phyloP scores from a whole-genome alignment of 345 rosid genomes.

The Tarenaya hassleriana region DNA sequence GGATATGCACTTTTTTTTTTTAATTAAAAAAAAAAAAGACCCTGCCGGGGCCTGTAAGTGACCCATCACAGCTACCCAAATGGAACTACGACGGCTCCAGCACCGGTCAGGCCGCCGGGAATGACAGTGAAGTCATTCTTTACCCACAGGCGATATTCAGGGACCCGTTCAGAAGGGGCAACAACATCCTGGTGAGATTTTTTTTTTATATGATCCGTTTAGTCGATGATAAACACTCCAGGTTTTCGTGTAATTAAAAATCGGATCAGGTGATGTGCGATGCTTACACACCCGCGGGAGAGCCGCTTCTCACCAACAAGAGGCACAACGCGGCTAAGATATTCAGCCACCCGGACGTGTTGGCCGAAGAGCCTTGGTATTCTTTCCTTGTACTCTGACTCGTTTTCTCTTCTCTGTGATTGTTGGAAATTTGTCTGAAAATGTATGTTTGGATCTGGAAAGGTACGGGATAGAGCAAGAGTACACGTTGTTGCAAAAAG shows the following conservation, averaged over 20 bases:
- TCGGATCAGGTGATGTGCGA: conserved; percentile 76
- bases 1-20: neutral
- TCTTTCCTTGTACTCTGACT: neutral
- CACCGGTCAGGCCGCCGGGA: conserved; percentile 86
- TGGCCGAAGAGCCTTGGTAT: conserved; percentile 69
- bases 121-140: conserved; percentile 87
- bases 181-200: conserved; percentile 73
- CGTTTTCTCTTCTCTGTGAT: neutral
- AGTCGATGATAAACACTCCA: neutral
- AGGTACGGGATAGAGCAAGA: conserved; percentile 96
- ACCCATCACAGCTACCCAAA: conserved; percentile 55
- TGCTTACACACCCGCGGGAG: conserved; percentile 86
- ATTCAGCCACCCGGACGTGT: conserved; percentile 57
- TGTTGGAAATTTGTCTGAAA: neutral
- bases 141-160: conserved; percentile 88
- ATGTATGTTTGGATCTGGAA: neutral
- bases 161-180: conserved; percentile 86
- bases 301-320: conserved; percentile 79
- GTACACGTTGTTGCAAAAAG: conserved; percentile 75
- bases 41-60: conserved; percentile 48
- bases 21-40: conserved; percentile 34
- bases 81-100: conserved; percentile 93
- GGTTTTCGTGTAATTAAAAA: neutral
- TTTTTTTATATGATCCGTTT: neutral
- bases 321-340: conserved; percentile 73